Conservation (phyloP, 2,329 filamentous ascomycete species). For the Diaporthe caulivora region DNA sequence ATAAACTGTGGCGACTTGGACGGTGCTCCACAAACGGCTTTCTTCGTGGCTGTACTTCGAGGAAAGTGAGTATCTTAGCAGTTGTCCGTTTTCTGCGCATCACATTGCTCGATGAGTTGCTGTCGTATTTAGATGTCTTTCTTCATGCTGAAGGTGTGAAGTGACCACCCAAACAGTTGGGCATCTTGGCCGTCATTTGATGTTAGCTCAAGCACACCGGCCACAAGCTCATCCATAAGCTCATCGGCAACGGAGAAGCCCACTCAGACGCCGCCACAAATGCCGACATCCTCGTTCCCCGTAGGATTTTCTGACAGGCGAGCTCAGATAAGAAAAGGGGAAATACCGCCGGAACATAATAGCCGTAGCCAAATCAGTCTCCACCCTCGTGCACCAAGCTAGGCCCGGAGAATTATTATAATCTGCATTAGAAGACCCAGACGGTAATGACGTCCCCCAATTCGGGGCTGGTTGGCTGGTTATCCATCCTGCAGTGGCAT, state of each 20-base stretch:
- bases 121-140: neutral
- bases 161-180: neutral
- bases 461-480: neutral
- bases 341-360: neutral
- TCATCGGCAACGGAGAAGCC: neutral
- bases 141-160: neutral
- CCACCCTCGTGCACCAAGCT: constrained; percentile 16
- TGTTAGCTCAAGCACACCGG: neutral
- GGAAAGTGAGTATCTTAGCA: neutral
- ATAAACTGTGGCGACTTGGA: neutral
- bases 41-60: neutral
- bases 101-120: neutral
- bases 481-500: neutral
- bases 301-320: neutral
- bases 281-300: neutral
- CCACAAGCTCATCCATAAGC: too few species aligned
- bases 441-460: constrained; percentile 1
- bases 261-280: neutral
- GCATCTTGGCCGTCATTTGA: neutral
- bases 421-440: neutral
- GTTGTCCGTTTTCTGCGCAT: neutral
- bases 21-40: neutral
- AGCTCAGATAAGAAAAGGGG: constrained; percentile 11
- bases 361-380: neutral
- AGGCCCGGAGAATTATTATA: neutral